These are phyloP conservation scores for Aspergillus hancockii DNA, from an alignment of 495 filamentous ascomycete species.

Conservation along the genomic window DNA sequence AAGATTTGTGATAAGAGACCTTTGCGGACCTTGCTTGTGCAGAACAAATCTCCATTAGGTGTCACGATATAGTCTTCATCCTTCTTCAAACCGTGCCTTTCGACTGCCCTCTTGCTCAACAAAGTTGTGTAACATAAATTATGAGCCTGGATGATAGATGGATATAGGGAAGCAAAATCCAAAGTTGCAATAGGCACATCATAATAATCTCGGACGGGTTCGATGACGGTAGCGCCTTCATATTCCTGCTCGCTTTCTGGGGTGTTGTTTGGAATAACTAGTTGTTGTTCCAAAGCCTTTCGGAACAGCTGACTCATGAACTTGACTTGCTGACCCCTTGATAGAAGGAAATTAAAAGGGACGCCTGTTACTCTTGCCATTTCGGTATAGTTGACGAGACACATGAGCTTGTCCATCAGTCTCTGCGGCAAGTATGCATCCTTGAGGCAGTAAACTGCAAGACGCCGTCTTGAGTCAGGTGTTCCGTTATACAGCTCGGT, in stretches of 20 bases:
- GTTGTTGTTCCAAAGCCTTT: constrained; percentile 85
- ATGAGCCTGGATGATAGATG: constrained; percentile 98
- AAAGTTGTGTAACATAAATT: constrained; percentile 98
- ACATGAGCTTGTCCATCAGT: constrained; percentile 96
- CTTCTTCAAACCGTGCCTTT: constrained; percentile 70
- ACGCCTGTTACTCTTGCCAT: constrained; percentile 99
- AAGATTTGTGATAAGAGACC: constrained; percentile 93
- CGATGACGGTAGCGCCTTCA: constrained; percentile 97
- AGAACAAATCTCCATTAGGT: constrained; percentile 91
- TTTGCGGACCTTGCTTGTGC: constrained; percentile 84
- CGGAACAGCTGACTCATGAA: constrained; percentile 97
- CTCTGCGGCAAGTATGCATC: constrained; percentile 95
- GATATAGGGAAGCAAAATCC: constrained; percentile 98
- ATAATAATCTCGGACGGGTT: constrained; percentile 89
- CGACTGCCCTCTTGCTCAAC: constrained; percentile 75
- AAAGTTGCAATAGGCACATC: constrained; percentile 92
- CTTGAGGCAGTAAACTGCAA: constrained; percentile 97
- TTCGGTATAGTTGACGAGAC: constrained; percentile 96
- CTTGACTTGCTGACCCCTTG: constrained; percentile 94
- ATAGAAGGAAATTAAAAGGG: constrained; percentile 91
- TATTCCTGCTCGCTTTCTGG: constrained; percentile 78
- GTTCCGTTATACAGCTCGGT: constrained; percentile 96
- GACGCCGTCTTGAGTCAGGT: constrained; percentile 80
- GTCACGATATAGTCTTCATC: constrained; percentile 96
- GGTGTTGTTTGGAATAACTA: constrained; percentile 86